Conservation (phyloP, 148 eudicot genomes). For the Dianthus caryophyllus region DNA sequence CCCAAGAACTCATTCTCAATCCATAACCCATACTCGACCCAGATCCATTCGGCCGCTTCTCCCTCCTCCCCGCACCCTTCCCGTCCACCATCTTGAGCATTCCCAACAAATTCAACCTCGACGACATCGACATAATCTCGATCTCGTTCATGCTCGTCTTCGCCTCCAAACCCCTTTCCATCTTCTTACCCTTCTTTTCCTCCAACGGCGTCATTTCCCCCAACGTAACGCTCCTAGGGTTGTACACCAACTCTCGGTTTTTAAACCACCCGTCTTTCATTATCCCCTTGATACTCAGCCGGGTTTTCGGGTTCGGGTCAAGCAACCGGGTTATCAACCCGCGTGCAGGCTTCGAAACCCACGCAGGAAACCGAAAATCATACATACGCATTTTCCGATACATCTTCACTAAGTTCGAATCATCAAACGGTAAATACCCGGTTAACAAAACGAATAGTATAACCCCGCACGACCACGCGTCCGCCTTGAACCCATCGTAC, state of each 20-base stretch:
- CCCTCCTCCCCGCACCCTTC: constrained; percentile 29
- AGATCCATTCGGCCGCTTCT: constrained; percentile 43
- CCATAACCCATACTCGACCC: background rate
- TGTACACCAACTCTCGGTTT: constrained; percentile 23
- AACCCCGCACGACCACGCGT: constrained; percentile 87
- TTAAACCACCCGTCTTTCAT: constrained; percentile 53
- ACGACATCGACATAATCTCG: constrained; percentile 71
- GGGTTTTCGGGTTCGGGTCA: constrained; percentile 66
- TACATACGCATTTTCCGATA: constrained; percentile 49
- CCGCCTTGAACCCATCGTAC: constrained; percentile 71
- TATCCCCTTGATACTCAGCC: constrained; percentile 49
- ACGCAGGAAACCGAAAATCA: constrained; percentile 43
- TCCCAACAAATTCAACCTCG: constrained; percentile 64
- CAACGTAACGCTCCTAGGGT: constrained; percentile 24
- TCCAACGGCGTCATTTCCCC: constrained; percentile 27
- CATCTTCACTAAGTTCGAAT: constrained; percentile 55
- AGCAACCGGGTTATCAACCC: constrained; percentile 41
- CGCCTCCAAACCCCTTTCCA: background rate
- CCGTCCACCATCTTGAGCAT: constrained; percentile 34
- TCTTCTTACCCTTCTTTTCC: constrained; percentile 30
- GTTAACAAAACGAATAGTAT: constrained; percentile 54
- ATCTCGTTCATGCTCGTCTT: constrained; percentile 53
- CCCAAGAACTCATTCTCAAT: background rate
- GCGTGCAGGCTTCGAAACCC: constrained; percentile 45
- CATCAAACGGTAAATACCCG: constrained; percentile 68